Conservation (phyloP, 257 asterid genomes). For the Capsicum baccatum region DNA sequence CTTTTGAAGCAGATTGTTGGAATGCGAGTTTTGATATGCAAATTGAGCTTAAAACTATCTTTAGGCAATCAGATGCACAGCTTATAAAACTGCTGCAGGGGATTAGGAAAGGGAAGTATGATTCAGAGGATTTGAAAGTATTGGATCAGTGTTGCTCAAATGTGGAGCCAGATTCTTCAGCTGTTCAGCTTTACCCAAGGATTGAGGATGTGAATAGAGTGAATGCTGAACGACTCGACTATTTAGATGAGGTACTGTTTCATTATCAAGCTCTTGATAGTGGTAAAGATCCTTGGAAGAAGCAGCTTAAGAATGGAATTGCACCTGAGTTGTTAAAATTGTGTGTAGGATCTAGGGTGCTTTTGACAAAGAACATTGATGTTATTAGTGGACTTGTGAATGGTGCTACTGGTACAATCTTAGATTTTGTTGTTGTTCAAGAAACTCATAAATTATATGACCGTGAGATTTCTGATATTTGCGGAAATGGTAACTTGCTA, state of each 20-base stretch:
- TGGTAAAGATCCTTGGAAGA: slow-evolving; percentile 50
- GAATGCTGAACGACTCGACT: slow-evolving; percentile 51
- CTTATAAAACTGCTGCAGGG: slow-evolving; percentile 62
- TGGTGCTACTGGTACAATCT: slow-evolving; percentile 74
- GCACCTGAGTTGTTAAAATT: slow-evolving; percentile 63
- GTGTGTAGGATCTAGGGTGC: slow-evolving; percentile 70
- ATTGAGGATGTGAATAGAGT: slow-evolving; percentile 61
- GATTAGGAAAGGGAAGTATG: slow-evolving; percentile 58
- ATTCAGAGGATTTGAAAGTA: slow-evolving; percentile 53
- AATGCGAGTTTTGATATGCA: slow-evolving; percentile 56
- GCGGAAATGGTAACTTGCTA: slow-evolving; percentile 53
- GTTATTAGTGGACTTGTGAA: slow-evolving; percentile 58
- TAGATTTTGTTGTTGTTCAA: slow-evolving; percentile 35
- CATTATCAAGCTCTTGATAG: slow-evolving; percentile 58
- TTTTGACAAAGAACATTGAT: slow-evolving; percentile 61
- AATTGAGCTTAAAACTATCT: slow-evolving; percentile 59
- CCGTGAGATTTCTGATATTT: slow-evolving; percentile 34
- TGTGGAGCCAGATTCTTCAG: slow-evolving; percentile 67
- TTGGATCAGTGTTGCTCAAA: slow-evolving; percentile 58
- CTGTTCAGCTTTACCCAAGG: slow-evolving; percentile 70
- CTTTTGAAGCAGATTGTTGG: slow-evolving; percentile 81
- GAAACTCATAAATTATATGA: slow-evolving; percentile 32
- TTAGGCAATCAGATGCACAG: slow-evolving; percentile 65
- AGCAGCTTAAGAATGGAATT: slow-evolving; percentile 61
- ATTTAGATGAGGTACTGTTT: slow-evolving; percentile 44